Evolutionary conservation across 225 moss, liverwort and hornwort genomes (phyloP).

Genomic region (Straminergon stramineum): DNA sequence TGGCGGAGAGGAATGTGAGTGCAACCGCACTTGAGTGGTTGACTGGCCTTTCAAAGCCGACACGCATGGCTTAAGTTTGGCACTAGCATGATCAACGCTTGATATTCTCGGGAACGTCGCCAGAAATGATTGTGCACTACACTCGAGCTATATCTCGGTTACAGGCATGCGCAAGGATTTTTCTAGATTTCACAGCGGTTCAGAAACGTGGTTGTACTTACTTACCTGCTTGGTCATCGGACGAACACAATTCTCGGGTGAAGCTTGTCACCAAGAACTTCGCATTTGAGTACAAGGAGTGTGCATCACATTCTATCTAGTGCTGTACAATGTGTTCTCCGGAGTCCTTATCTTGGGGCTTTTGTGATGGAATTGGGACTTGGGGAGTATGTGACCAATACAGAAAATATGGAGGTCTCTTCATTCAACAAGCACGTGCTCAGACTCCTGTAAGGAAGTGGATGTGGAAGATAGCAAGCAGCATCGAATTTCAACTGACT

Average conservation of each 20-base stretch:
- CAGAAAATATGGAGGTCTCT: not conserved
- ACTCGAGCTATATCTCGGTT: not conserved
- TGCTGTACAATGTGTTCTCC: not conserved
- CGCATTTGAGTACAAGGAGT: not conserved
- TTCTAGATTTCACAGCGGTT: not conserved
- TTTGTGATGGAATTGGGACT: not conserved
- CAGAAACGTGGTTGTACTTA: not conserved
- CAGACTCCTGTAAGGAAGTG: not conserved
- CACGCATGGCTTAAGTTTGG: slow-evolving; percentile 18
- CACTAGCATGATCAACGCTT: not conserved
- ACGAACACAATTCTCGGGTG: not conserved
- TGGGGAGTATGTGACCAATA: not conserved
- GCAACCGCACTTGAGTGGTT: slow-evolving; percentile 66
- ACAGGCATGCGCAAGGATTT: not conserved
- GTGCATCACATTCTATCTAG: not conserved
- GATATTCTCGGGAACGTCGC: not conserved
- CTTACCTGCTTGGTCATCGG: not conserved
- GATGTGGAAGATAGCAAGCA: not conserved
- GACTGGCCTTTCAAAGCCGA: slow-evolving; percentile 41
- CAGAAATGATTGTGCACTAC: not conserved
- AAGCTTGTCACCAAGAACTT: not conserved
- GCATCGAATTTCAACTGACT: not conserved
- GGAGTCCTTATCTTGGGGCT: not conserved
- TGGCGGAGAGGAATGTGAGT: slow-evolving; percentile 83
- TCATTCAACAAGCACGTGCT: not conserved